Percentiles rank a stretch among this genome's conserved stretches.
These are phyloP conservation scores for Pythium oligandrum DNA, from an alignment of 352 stramenopile genomes.

Conservation along the genomic window DNA sequence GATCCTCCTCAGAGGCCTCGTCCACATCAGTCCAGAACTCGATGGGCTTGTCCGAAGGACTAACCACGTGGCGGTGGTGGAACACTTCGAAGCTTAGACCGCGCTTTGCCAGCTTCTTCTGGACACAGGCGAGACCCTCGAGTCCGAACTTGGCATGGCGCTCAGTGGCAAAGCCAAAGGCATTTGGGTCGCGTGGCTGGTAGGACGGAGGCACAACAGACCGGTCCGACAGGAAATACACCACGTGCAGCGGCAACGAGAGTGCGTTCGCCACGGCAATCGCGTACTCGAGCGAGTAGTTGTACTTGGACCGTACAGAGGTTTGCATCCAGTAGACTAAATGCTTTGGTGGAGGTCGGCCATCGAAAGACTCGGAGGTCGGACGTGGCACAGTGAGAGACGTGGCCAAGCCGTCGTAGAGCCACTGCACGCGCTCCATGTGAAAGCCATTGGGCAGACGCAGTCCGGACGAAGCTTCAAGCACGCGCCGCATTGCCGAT, in stretches of 20 bases:
- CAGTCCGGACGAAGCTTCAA: slow-evolving; percentile 33
- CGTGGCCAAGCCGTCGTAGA: slow-evolving; percentile 48
- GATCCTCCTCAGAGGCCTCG: slow-evolving; percentile 1
- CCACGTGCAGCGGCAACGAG: slow-evolving; percentile 62
- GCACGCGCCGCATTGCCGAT: slow-evolving; percentile 32
- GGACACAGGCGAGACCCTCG: slow-evolving; percentile 52
- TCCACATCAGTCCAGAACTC: slow-evolving; percentile 16
- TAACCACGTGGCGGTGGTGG: slow-evolving; percentile 30
- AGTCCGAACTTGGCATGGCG: slow-evolving; percentile 72
- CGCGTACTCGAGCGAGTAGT: slow-evolving; percentile 78
- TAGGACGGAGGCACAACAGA: slow-evolving; percentile 26
- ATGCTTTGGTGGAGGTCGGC: slow-evolving; percentile 17
- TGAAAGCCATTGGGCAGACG: slow-evolving; percentile 59
- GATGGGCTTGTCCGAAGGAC: slow-evolving; percentile 2
- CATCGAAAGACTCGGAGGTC: neutral
- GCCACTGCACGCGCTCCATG: slow-evolving; percentile 64
- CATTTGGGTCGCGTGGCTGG: slow-evolving; percentile 44
- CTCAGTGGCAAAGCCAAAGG: slow-evolving; percentile 58
- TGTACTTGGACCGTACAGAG: slow-evolving; percentile 74
- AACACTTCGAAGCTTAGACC: slow-evolving; percentile 64
- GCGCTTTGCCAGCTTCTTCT: slow-evolving; percentile 32
- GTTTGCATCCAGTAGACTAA: slow-evolving; percentile 89
- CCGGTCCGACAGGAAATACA: slow-evolving; percentile 65
- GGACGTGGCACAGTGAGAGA: no score
- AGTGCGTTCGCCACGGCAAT: slow-evolving; percentile 63